Percentiles rank a stretch among this genome's conserved stretches.
Conservation (phyloP, 495 filamentous ascomycete species). For the Aeminium ludgeri region DNA sequence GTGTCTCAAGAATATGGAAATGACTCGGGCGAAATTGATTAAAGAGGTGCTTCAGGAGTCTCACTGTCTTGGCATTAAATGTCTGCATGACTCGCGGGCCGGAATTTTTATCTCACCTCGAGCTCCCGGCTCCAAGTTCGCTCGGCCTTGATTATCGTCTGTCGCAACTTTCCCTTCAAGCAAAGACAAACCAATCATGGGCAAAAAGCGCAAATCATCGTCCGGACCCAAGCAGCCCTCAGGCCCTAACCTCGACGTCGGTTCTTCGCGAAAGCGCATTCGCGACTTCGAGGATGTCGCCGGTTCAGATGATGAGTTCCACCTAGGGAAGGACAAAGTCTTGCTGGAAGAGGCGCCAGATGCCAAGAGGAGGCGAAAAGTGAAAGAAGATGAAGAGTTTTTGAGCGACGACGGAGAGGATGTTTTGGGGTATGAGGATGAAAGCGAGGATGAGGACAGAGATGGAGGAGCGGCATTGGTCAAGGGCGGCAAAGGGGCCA, state of each 20-base stretch:
- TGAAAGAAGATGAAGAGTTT: constrained; percentile 34
- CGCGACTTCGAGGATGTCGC: constrained; percentile 69
- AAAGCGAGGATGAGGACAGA: constrained; percentile 36
- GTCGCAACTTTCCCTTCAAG: background rate
- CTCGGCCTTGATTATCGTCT: too few relatives aligned
- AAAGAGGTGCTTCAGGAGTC: too few relatives aligned
- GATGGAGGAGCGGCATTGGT: constrained; percentile 33
- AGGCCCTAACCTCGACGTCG: constrained; percentile 11
- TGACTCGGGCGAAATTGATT: too few relatives aligned
- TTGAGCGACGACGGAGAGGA: constrained; percentile 76
- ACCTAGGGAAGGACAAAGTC: constrained; percentile 65
- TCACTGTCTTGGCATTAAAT: too few relatives aligned
- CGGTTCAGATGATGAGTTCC: constrained; percentile 85
- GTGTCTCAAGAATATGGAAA: too few relatives aligned
- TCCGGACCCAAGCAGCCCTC: constrained; percentile 26
- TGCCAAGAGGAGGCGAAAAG: constrained; percentile 56
- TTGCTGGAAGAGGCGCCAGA: constrained; percentile 64
- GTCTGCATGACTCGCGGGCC: too few relatives aligned
- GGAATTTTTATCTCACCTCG: too few relatives aligned
- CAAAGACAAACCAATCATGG: constrained; percentile 36
- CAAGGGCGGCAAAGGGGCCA: constrained; percentile 13
- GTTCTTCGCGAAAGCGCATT: constrained; percentile 25
- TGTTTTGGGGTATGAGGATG: constrained; percentile 46
- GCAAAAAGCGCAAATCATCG: constrained; percentile 62
- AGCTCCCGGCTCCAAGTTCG: too few relatives aligned